Conservation (phyloP, 805 yeast species). For the Priceomyces melissophilus region DNA sequence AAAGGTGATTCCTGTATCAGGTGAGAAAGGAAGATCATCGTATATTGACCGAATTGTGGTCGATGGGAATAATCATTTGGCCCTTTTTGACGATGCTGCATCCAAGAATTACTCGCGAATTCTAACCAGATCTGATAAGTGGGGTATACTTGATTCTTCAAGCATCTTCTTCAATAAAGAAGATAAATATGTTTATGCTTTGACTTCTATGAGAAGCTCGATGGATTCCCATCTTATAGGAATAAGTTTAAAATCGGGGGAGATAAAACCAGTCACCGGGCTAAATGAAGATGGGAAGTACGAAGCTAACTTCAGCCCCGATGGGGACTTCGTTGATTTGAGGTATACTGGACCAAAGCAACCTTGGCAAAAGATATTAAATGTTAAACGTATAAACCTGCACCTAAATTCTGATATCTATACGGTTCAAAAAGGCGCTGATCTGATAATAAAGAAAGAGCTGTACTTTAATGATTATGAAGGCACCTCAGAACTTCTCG, state of each 20-base stretch:
- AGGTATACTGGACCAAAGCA: slow-evolving; percentile 71
- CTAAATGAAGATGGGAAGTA: slow-evolving; percentile 57
- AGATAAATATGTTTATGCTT: slow-evolving; percentile 49
- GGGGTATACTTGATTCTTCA: slow-evolving; percentile 76
- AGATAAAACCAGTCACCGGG: slow-evolving; percentile 45
- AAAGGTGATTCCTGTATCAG: slow-evolving; percentile 12
- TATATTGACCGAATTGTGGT: slow-evolving; percentile 71
- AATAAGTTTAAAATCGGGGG: slow-evolving; percentile 45
- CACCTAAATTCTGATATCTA: slow-evolving; percentile 8
- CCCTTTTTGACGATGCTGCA: slow-evolving; percentile 64
- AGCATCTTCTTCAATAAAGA: slow-evolving; percentile 52
- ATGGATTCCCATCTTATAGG: slow-evolving; percentile 79
- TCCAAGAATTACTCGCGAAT: slow-evolving; percentile 40
- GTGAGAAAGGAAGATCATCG: slow-evolving; percentile 29
- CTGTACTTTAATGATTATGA: slow-evolving; percentile 17
- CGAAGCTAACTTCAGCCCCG: slow-evolving; percentile 66
- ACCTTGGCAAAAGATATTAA: slow-evolving; percentile 73
- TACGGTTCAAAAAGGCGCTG: slow-evolving; percentile 5
- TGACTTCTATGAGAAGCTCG: slow-evolving; percentile 72
- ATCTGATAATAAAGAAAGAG: slow-evolving; percentile 10
- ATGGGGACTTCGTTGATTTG: slow-evolving; percentile 64
- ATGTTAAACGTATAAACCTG: slow-evolving; percentile 24
- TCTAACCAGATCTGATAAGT: slow-evolving; percentile 57
- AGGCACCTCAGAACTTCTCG: slow-evolving; percentile 14
- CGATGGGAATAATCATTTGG: slow-evolving; percentile 66